Base-by-base conservation (phyloP, 2,329 filamentous ascomycete genomes). In the Trichoderma atrobrunneum region DNA sequence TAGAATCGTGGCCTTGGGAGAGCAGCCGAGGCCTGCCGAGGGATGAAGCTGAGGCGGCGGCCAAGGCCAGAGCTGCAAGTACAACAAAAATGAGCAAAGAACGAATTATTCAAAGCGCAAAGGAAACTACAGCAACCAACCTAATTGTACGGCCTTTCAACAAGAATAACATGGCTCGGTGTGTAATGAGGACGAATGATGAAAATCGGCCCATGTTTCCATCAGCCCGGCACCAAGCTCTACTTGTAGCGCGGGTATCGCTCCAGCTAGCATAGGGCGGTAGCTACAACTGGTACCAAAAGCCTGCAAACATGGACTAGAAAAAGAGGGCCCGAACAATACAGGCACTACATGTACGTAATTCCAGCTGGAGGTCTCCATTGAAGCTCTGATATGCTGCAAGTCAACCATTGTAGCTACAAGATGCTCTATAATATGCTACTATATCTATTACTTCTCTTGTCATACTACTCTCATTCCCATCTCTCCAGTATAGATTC, bases 1-100 rank as follows among this genome's bases (percentile, higher is more conserved):
- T 73, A 74, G 51, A 26, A 71, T n/a, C 74, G 61, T 39, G 70
- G 12, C 16, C 18, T 36, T 56, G 21, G 24, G 28, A 69, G 64
- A 7, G 43, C 32, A 4, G 10, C 62, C 61, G 67, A 72, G 54
- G 59, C 43, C 8, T 61, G 72, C 18, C 36, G 67, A 43, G 56
- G 12, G 24, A 72, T 30, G 48, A 62, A 72, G 57, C 68, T 34
- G 34, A 67, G 56, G 61, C 73, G 70, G 71, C 66, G 51, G 28
- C 64, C 24, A 51, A 56, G 14, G 39, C 62, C 54, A 10, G 66
- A 60, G 60, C 66, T 72, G 54, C 11, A 26, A 43, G 26, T 12
- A 21, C 10, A 21, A 8, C 11, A 62, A 28, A 11, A 63, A 24
- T 63, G 14, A 43, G 39, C 6, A 43, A 54, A 39, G 12, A 48